Evolutionary conservation across 2,329 filamentous ascomycete species (phyloP), one percentile per base, ranked within the genome.

Genomic region (Xenoacremonium recifei): DNA sequence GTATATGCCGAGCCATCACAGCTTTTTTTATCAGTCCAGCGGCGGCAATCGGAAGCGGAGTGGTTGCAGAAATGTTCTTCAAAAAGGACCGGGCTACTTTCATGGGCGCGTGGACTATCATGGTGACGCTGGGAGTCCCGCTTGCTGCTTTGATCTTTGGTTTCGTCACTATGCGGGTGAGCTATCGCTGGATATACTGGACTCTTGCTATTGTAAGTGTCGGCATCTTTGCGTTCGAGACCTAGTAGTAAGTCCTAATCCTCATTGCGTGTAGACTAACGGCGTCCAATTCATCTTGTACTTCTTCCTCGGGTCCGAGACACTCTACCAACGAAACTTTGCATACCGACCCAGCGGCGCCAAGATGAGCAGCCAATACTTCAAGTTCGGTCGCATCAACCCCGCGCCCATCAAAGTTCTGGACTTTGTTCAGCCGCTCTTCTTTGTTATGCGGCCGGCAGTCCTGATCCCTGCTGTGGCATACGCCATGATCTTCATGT

Each of bases 121-220:
- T 56, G 53, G 39, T 51, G 4, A 56, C 50, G 0, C 21, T 56
- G 11, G 50, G 53, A 5, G 50, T 55, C 5, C 51, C 51, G 6
- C 69, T 58, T 6, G 60, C 61, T 3, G 61, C 63, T 1, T 55
- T 67, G 17, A 52, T 66, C 13, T 62, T 75, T 32, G 68, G 70
- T 2, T 68, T 67, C 20, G 76, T 80, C 1, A 68, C 72, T 1
- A 63, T 74, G 42, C 67, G 73, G 9, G 70, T 74, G 11, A 71
- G 73, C 1, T 82, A 76, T 41, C 67, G 73, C 13, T 82, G 78
- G 77, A 79, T 80, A 18, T 82, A 76, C 57, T 81, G 72, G 69
- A 69, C 74, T 17, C 60, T 80, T 17, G 75, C 76, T 2, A 80
- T 81, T 30, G 70, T 76, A 10, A 44, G 51, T 21, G 11, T 6